Base-by-base conservation (phyloP, 345 rosid genomes). In the Eucalyptus regnans region DNA sequence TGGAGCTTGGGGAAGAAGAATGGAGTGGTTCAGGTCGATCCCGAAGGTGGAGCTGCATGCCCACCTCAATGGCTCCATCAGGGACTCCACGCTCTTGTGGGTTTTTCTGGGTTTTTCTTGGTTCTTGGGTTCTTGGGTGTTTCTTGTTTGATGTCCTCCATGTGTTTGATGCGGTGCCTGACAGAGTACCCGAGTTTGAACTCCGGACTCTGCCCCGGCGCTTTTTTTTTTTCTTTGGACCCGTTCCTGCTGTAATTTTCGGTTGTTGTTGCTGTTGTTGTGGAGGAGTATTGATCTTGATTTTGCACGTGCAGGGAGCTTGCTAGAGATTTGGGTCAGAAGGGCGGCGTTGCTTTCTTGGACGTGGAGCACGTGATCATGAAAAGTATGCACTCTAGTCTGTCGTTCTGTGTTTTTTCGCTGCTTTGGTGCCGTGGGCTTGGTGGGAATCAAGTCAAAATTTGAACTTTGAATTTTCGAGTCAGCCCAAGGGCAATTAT, bases 1-100 rank as follows among this genome's bases (percentile, higher is more conserved):
- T 68, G 5, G 79, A 68, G 79, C 2, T 41, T 31, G 79, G 46
- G 90, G 49, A 90, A n/a, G 58, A 87, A 87, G 89, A 37, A 94
- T 94, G 96, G 97, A 95, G 91, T 94, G 96, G 95, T 93, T 92
- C 81, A 85, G 91, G 44, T 93, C 97, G 43, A 89, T 98, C 50
- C 99, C 99, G 54, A 98, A 98, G 93, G 87, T 98, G 89, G 99
- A 98, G 91, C 93, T 98, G n/a, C 99, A 98, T 88, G 99, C 99
- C 89, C 99, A 98, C 92, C 99, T 98, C 92, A 97, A 97, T 87
- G 99, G 99, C 90, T 98, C 98, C 90, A 93, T 98, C 89, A 93
- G 99, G 89, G 93, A 95, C 93, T 94, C 99, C 44, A 98, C 99
- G 16, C 95, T 98, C 88, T 91, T 97, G 99, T 98, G 92, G 91